Percentiles rank a stretch among this genome's conserved stretches.
Conservation (phyloP, 192 early-diverging fungal species). For the Backusella luteola region DNA sequence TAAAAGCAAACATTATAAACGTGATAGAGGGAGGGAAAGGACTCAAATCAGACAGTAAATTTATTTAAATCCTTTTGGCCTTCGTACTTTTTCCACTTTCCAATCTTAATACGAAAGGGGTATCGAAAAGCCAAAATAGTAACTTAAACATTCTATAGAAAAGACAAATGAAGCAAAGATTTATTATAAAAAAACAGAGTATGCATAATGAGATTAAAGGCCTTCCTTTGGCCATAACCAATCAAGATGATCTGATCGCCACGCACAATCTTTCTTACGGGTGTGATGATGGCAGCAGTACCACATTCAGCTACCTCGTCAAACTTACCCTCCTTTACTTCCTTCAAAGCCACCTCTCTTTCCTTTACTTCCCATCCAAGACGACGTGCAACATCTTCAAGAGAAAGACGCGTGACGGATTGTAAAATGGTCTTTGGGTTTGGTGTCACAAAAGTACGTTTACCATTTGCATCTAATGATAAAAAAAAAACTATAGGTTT, state of each 20-base stretch:
- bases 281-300: conserved; percentile 75
- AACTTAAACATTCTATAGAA: no score
- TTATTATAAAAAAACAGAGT: neutral
- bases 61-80: conserved; percentile 6
- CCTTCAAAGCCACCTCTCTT: conserved; percentile 49
- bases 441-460: conserved; percentile 63
- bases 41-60: conserved; percentile 8
- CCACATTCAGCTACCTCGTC: conserved; percentile 69
- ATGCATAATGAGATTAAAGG: conserved; percentile 13
- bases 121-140: no score
- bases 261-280: conserved; percentile 63
- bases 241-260: conserved; percentile 43
- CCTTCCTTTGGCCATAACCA: conserved; percentile 75
- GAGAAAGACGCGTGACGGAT: conserved; percentile 66
- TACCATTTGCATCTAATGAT: conserved; percentile 23
- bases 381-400: conserved; percentile 55
- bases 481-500: neutral
- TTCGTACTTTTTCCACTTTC: conserved; percentile 7
- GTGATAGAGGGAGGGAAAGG: neutral
- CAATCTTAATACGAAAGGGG: neutral
- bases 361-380: conserved; percentile 66
- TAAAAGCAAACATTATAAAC: conserved; percentile 8
- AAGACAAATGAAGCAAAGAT: neutral
- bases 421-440: conserved; percentile 54
- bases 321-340: conserved; percentile 56